Base-by-base conservation (phyloP, 2,329 filamentous ascomycete species). In the Fusarium fracticaudum region DNA sequence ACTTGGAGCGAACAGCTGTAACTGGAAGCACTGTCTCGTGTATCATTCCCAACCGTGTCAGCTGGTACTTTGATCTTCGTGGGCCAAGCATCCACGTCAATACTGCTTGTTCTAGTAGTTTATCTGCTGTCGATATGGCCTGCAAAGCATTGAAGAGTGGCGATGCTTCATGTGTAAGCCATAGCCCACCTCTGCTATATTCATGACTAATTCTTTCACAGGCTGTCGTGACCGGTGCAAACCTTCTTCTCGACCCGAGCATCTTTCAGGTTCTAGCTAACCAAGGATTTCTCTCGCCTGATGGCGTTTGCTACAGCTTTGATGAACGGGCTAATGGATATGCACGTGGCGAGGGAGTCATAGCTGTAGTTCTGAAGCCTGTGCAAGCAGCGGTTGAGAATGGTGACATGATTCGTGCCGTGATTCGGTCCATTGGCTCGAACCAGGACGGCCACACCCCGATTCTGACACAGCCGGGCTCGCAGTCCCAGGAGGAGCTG, bases 311-410 rank as follows among this genome's bases (percentile, higher is more conserved):
- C 17, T 78, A 77, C 45, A 79, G 77, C 22, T 83, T 81, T 22
- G 81, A 83, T n/a, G 48, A 74, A 17, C 64, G 79, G 1, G 81
- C 78, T 0, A 78, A 81, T 31, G 81, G 82, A 0, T 83, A 81
- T 44, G 78, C 72, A 6, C 69, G 80, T 17, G 81, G 80, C 1
- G 79, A 81, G 41, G 72, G 73, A 20, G 50, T 72, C 1, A 61
- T 64, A 3, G 80, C 82, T 1, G 71, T 91, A 0, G 78, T 90
- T 1, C 71, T 91, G 1, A 91, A 91, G 76, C 81, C 77, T 3
- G 75, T 91, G 3, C 79, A 76, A 10, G 77, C 83, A 3, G 90
- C 90, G 0, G 63, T 91, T 8, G 78, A 50, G 22, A 77, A 84
- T 67, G 81, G 82, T 5, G 79, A 85, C 59, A 79, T 78, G 57